Base-by-base conservation (phyloP, 1,284 basidiomycete species). In the Rhodofomes roseus region DNA sequence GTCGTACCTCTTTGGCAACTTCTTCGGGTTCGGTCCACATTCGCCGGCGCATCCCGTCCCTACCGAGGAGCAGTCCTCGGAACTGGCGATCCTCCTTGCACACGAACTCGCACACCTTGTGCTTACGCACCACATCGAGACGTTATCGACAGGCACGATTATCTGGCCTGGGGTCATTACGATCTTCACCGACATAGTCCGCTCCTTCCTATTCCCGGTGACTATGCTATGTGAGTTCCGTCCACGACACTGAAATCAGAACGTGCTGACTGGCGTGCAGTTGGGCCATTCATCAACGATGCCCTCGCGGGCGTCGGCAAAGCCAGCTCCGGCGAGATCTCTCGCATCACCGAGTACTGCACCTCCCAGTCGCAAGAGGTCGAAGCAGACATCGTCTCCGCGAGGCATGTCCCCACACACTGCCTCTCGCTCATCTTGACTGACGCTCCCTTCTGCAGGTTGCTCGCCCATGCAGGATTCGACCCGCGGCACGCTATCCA, bases 251-350 rank as follows among this genome's bases (percentile, higher is more conserved):
- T 25, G 27, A 31, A 31, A 37, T 11, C 18, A 25, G 16, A 9
- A 16, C 31, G 22, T 50, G 53, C 55, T 55, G 18, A 55, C 43
- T 41, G 16, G 8, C 29, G 36, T 54, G 25, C 62, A 73, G 71
- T 95, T 58, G 94, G 94, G 0, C 94, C 94, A 1, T 94, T 95
- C 66, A 86, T 96, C 54, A 95, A 95, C 68, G 94, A 96, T 66
- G 94, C 92, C 0, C 81, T 96, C 8, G 92, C 88, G 0, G 86
- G 91, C 60, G 68, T 94, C 54, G 90, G 91, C 27, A 87, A 87
- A 69, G 79, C 88, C 1, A 86, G 90, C 4, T 85, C 87, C 6
- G 83, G 86, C 4, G 92, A 94, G 68, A 76, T 95, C 56, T 78
- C 81, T 39, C 87, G 86, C 68, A 73, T 89, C 9, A 86, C 87